phyloP scores from a whole-genome alignment of 78 protist species.

The Bigelowiella natans region DNA sequence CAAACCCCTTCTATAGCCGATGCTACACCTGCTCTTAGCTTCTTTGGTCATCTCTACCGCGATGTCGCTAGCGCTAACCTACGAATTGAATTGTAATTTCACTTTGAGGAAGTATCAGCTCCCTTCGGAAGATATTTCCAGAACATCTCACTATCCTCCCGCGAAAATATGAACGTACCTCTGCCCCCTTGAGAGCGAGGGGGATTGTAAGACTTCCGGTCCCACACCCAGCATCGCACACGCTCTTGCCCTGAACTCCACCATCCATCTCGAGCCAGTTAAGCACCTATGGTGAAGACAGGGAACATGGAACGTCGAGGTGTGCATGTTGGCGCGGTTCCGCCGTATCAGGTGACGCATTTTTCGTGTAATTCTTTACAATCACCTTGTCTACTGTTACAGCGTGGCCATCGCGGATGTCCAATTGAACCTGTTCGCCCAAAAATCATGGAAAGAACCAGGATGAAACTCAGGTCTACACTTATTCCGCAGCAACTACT shows the following conservation, averaged over 20 bases:
- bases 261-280: slow-evolving; percentile 7
- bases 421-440: not conserved
- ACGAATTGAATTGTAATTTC: too few species aligned
- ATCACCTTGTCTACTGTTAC: not conserved
- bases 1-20: too few species aligned
- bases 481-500: not conserved
- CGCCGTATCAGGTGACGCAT: not conserved
- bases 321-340: not conserved
- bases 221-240: slow-evolving; percentile 23
- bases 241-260: not conserved
- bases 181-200: slow-evolving; percentile 17
- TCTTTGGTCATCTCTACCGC: not conserved
- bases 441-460: not conserved
- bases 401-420: not conserved
- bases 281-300: not conserved
- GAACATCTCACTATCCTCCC: too few species aligned
- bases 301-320: not conserved
- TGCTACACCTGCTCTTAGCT: not conserved
- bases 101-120: too few species aligned
- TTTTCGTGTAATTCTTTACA: not conserved
- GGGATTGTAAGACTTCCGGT: slow-evolving; percentile 17
- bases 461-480: not conserved
- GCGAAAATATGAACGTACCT: not conserved
- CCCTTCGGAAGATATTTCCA: too few species aligned
- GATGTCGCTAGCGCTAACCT: not conserved